Evolutionary conservation across 1,139 yeast species (phyloP).

Genomic region (Debaryomyces sp.): DNA sequence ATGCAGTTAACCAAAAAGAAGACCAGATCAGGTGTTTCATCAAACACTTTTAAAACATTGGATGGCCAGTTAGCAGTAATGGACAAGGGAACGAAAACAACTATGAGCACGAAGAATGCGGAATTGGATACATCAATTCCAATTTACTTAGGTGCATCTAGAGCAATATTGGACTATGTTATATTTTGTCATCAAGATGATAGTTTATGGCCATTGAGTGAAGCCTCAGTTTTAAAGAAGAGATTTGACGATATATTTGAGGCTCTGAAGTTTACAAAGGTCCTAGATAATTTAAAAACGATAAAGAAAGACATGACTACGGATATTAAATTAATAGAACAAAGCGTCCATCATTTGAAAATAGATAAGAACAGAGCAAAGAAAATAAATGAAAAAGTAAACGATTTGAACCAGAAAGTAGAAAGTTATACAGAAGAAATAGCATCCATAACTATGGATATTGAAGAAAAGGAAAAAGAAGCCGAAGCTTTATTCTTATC

Average conservation of each 20-base stretch:
- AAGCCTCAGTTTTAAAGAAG: constrained; percentile 85
- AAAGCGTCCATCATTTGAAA: constrained; percentile 74
- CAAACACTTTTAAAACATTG: constrained; percentile 80
- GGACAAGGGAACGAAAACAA: constrained; percentile 65
- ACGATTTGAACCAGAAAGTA: constrained; percentile 45
- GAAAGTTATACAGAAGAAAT: constrained; percentile 53
- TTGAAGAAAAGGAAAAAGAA: constrained; percentile 57
- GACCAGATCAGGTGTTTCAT: constrained; percentile 26
- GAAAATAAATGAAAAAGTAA: constrained; percentile 53
- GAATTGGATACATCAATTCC: constrained; percentile 88
- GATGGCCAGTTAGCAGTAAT: constrained; percentile 84
- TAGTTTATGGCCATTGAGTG: constrained; percentile 94
- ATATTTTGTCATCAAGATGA: constrained; percentile 98
- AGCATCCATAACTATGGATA: constrained; percentile 46
- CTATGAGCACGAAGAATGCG: constrained; percentile 80
- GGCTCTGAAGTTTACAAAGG: constrained; percentile 90
- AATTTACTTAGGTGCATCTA: constrained; percentile 80
- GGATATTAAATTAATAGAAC: constrained; percentile 75
- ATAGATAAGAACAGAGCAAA: constrained; percentile 75
- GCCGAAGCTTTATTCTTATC: constrained; percentile 69
- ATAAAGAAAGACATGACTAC: constrained; percentile 76
- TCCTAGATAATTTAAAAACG: constrained; percentile 74
- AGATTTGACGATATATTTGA: constrained; percentile 96
- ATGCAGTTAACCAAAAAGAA: constrained; percentile 73
- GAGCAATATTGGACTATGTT: constrained; percentile 86